Conservation (phyloP, 2,329 filamentous ascomycete species). For the Xylariaceae sp. region DNA sequence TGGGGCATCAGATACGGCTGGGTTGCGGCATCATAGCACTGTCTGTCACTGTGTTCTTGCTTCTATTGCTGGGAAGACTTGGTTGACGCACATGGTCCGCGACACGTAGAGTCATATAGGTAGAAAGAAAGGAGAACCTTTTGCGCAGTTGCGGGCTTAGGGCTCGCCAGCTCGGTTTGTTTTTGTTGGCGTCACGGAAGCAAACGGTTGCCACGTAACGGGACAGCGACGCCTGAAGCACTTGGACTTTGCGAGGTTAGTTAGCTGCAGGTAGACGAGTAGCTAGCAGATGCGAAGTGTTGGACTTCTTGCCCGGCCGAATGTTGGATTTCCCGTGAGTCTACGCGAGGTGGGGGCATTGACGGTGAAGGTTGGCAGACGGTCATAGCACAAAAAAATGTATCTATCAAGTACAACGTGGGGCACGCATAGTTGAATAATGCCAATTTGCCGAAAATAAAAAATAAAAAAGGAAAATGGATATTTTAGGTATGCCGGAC, state of each 20-base stretch:
- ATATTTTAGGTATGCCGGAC: neutral
- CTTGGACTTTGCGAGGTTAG: neutral
- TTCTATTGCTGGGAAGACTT: neutral
- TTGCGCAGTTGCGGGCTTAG: no score
- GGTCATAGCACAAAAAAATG: no score
- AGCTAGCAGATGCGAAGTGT: no score
- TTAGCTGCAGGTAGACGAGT: neutral
- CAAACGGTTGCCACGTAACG: neutral
- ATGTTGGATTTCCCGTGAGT: no score
- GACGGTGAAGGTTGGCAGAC: no score
- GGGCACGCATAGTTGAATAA: no score
- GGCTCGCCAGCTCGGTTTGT: no score
- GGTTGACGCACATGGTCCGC: neutral
- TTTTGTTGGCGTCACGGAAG: neutral
- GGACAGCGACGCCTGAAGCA: neutral
- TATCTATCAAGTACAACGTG: no score
- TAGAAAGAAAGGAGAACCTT: no score
- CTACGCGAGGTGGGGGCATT: no score
- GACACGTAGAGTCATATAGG: neutral
- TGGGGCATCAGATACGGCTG: neutral
- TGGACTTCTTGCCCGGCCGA: no score
- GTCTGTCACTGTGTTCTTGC: neutral
- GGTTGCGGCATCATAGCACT: neutral
- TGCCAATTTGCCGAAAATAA: neutral
- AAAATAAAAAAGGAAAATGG: no score